Evolutionary conservation across 2,329 filamentous ascomycete genomes (phyloP), one percentile per base, ranked within the genome.

Genomic region (Chrysoporthe puriensis): DNA sequence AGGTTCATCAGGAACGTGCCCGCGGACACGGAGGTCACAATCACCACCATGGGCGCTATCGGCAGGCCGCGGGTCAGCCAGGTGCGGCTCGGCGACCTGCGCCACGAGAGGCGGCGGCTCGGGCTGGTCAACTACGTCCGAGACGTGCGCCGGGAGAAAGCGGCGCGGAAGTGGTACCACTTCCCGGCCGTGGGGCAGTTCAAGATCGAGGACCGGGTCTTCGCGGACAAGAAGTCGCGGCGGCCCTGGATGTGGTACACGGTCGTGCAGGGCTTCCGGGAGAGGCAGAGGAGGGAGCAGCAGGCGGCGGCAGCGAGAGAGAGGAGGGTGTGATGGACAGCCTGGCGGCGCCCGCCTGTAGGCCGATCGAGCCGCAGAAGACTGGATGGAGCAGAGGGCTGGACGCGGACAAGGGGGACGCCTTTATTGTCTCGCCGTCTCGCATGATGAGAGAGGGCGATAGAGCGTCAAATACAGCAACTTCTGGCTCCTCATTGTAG

Each of bases 31-130:
- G 79, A 77, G 62, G 77, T 88, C 18, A 82, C 85, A 64, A 73
- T 88, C 68, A 85, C 84, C 48, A 88, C 85, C 63, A 85, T 88
- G 80, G 85, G 82, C 73, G 73, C 81, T 71, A 83, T 87, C 72
- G 83, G 82, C 70, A 86, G 85, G 75, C 85, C 86, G 42, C 82
- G 85, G 52, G 66, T 77, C 11, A 79, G 74, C 71, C 73, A 69
- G 21, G 73, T 81, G 48, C 70, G 65, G 56, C 64, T 82, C 2
- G 69, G 70, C 2, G 80, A 81, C 34, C 74, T 83, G 40, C 68
- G 44, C 36, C 77, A 77, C 1, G 73, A 66, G 4, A 73, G 63
- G 36, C 71, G 70, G 62, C 72, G 78, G 5, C 66, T 80, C 9
- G 78, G 81, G 40, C 77, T 81, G 62, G 79, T 81, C 66, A 82